Conservation (phyloP, 805 yeast genomes). For the Saturnispora galanensis region DNA sequence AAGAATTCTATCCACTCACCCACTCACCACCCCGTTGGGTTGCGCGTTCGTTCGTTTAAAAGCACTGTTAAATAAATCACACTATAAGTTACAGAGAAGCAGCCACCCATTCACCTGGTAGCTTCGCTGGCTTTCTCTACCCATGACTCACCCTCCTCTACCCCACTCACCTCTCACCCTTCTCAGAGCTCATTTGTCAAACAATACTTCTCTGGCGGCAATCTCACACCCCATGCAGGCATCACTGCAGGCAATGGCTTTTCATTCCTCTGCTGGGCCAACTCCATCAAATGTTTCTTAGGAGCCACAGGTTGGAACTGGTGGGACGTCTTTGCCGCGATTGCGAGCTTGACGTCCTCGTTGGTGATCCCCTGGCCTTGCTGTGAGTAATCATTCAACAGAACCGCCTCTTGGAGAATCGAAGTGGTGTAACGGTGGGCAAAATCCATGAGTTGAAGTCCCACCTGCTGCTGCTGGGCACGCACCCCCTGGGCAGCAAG, state of each 20-base stretch:
- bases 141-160: no score
- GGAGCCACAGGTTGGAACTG: constrained; percentile 96
- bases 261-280: constrained; percentile 87
- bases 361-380: constrained; percentile 46
- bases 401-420: constrained; percentile 79
- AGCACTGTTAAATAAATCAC: no score
- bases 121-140: no score
- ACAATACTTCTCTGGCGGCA: constrained; percentile 97
- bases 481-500: constrained; percentile 90
- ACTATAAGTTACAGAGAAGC: no score
- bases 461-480: constrained; percentile 91
- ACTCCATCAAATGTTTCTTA: constrained; percentile 77
- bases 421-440: constrained; percentile 84
- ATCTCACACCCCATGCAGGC: constrained; percentile 81
- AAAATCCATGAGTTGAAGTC: constrained; percentile 92
- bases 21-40: no score
- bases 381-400: constrained; percentile 76
- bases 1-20: no score
- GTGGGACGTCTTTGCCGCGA: constrained; percentile 87
- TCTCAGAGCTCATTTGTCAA: constrained; percentile 77
- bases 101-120: no score
- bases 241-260: constrained; percentile 85
- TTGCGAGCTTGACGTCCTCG: constrained; percentile 87
- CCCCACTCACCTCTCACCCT: not conserved
- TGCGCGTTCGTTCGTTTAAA: no score